Conservation (phyloP, 306 rosid species). For the Sindora glabra region DNA sequence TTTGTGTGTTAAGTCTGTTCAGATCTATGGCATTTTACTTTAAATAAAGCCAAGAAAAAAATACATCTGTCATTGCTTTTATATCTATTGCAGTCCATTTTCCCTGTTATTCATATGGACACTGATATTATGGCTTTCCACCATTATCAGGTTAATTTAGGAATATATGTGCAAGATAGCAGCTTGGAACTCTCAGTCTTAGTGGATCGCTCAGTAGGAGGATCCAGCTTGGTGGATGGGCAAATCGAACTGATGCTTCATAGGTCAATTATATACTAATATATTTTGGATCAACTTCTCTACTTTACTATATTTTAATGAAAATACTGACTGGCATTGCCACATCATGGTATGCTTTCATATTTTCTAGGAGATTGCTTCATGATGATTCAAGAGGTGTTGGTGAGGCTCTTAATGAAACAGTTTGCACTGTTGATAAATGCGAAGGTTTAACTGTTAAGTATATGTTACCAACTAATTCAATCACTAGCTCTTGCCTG, state of each 20-base stretch:
- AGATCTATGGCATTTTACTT: neutral
- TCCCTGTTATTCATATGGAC: neutral
- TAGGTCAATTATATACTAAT: constrained; percentile 33
- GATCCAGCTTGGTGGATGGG: constrained; percentile 76
- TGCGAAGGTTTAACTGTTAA: constrained; percentile 80
- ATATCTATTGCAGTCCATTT: neutral
- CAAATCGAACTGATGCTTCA: constrained; percentile 83
- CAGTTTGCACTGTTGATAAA: constrained; percentile 50
- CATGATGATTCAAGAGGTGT: constrained; percentile 94
- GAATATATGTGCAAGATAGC: constrained; percentile 59
- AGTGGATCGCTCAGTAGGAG: constrained; percentile 79
- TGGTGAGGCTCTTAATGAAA: constrained; percentile 82
- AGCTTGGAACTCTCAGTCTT: constrained; percentile 52
- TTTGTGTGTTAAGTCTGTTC: constrained; percentile 7
- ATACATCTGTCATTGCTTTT: neutral
- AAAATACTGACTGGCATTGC: constrained; percentile 4
- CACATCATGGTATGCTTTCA: constrained; percentile 14
- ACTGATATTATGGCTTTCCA: constrained; percentile 4
- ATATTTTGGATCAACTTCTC: constrained; percentile 4
- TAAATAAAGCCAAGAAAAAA: neutral
- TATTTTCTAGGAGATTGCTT: constrained; percentile 62
- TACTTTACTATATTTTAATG: neutral
- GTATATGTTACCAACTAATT: constrained; percentile 17
- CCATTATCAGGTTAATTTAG: constrained; percentile 57
- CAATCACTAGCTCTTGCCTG: neutral